A percentile compares a stretch with the other conserved stretches of the same genome.
These are phyloP conservation scores for Barbarea vulgaris DNA, from an alignment of 345 rosid genomes.

Conservation along the genomic window DNA sequence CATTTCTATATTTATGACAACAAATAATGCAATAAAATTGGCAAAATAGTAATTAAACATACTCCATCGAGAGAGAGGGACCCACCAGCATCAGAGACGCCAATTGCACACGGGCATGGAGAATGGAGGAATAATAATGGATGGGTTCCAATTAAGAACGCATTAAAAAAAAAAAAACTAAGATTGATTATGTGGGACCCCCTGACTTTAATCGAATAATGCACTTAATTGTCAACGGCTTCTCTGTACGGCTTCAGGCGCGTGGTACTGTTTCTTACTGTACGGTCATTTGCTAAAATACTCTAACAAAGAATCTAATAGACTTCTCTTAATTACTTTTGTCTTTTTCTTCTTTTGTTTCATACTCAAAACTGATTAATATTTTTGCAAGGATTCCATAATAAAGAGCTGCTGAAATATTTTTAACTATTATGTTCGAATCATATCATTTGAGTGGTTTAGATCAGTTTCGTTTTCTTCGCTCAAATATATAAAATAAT, in stretches of 20 bases:
- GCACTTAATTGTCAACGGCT: slow-evolving; percentile 33
- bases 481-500: background rate
- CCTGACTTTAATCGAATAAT: slow-evolving; percentile 23
- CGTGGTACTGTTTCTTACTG: slow-evolving; percentile 28
- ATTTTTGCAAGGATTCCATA: background rate
- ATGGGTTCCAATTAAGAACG: slow-evolving; percentile 42
- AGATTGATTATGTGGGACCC: slow-evolving; percentile 15
- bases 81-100: slow-evolving; percentile 6
- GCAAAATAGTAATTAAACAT: background rate
- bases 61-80: background rate
- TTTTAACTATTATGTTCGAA: background rate
- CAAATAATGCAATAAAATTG: background rate
- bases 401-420: background rate
- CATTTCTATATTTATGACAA: background rate
- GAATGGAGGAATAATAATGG: slow-evolving; percentile 21
- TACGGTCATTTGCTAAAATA: slow-evolving; percentile 23
- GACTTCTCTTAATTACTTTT: background rate
- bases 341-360: slow-evolving; percentile 12
- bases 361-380: background rate
- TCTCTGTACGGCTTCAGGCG: slow-evolving; percentile 42
- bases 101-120: background rate
- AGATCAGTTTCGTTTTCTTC: background rate
- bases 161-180: slow-evolving; percentile 25
- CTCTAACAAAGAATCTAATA: background rate
- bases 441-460: background rate